Conservation (phyloP, 768 basidiomycete genomes). For the Rhizopogon roseolus region DNA sequence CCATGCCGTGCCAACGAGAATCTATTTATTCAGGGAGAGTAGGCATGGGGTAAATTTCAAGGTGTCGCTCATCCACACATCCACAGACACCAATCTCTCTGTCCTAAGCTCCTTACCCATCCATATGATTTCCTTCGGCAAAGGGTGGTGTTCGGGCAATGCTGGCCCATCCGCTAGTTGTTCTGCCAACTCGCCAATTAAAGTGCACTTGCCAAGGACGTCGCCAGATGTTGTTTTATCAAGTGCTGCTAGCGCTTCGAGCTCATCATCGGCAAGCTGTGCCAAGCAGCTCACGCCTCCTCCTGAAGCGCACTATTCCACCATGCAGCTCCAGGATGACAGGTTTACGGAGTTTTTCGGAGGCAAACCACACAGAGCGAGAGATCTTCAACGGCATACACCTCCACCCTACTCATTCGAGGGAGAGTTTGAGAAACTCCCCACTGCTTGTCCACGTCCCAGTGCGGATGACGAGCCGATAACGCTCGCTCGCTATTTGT, state of each 20-base stretch:
- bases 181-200: constrained; percentile 15
- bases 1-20: constrained; percentile 5
- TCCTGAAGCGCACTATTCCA: constrained; percentile 15
- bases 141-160: constrained; percentile 5
- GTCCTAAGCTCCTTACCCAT: constrained; percentile 5
- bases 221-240: constrained; percentile 14
- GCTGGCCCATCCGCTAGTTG: constrained; percentile 3
- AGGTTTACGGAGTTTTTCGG: constrained; percentile 28
- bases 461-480: constrained; percentile 36
- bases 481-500: constrained; percentile 56
- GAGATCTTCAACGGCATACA: constrained; percentile 11
- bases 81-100: neutral
- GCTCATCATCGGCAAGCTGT: neutral
- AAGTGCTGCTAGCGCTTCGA: constrained; percentile 10
- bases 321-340: constrained; percentile 23
- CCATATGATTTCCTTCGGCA: constrained; percentile 7
- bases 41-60: neutral
- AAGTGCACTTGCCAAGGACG: constrained; percentile 16
- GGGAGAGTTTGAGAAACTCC: constrained; percentile 27
- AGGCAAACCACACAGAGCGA: constrained; percentile 18
- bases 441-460: constrained; percentile 12
- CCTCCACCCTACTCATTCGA: constrained; percentile 44
- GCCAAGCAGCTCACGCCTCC: constrained; percentile 12
- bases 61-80: neutral
- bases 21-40: neutral